Evolutionary conservation across 345 rosid species (phyloP).

Genomic region (Euclidium syriacum): DNA sequence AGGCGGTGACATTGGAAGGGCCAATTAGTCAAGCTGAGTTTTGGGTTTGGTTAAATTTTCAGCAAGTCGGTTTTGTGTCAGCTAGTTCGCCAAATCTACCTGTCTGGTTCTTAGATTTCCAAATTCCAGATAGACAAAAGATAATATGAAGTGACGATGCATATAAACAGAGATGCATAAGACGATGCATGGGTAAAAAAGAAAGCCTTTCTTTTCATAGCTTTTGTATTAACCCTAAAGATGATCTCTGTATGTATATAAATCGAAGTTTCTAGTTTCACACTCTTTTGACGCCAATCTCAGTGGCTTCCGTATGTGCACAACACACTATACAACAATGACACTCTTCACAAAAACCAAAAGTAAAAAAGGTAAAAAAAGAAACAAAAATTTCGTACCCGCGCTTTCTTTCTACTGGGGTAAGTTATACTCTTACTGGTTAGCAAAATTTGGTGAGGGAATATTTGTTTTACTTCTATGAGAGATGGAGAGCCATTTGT

Average conservation of each 20-base stretch:
- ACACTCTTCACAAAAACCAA: slow-evolving; percentile 20
- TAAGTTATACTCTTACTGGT: slow-evolving; percentile 19
- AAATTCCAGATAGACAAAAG: too few species aligned
- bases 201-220: not conserved
- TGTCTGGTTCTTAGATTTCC: too few species aligned
- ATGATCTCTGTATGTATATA: not conserved
- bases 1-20: too few species aligned
- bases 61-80: too few species aligned
- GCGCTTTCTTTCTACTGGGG: slow-evolving; percentile 14
- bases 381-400: slow-evolving; percentile 12
- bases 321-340: slow-evolving; percentile 29
- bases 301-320: slow-evolving; percentile 8
- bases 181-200: not conserved
- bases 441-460: slow-evolving; percentile 28
- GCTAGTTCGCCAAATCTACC: too few species aligned
- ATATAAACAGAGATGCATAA: slow-evolving; percentile 1
- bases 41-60: too few species aligned
- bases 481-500: slow-evolving; percentile 55
- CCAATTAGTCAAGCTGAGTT: too few species aligned
- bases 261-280: not conserved
- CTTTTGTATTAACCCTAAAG: slow-evolving; percentile 1
- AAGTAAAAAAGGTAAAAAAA: not conserved
- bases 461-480: slow-evolving; percentile 3
- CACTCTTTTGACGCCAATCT: slow-evolving; percentile 14
- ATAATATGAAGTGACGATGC: too few species aligned